A percentile compares a stretch with the other conserved stretches of the same genome.
These are phyloP conservation scores for Verruconis gallopava DNA, from an alignment of 2,329 filamentous ascomycete genomes.

Conservation along the genomic window DNA sequence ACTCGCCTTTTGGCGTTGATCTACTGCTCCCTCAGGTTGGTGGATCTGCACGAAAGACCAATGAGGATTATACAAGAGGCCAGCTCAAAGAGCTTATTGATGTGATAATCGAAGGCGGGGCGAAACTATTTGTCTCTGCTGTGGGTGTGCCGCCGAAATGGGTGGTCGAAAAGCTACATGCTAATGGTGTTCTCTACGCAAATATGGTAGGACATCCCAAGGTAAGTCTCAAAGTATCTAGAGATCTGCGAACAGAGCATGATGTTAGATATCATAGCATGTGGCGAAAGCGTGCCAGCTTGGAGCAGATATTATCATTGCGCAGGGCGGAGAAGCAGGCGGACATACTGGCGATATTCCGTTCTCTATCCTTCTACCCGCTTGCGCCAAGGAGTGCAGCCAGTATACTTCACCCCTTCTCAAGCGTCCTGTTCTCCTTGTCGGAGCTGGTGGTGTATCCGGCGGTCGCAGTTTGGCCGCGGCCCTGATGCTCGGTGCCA, in stretches of 20 bases:
- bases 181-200: constrained; percentile 17
- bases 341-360: constrained; percentile 21
- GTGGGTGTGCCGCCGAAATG: constrained; percentile 21
- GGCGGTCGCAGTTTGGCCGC: constrained; percentile 18
- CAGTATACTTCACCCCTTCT: constrained; percentile 18
- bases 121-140: constrained; percentile 23
- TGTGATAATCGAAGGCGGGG: constrained; percentile 21
- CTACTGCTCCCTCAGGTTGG: constrained; percentile 23
- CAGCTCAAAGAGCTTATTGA: constrained; percentile 20
- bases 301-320: constrained; percentile 19
- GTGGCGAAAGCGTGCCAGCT: constrained; percentile 19
- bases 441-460: constrained; percentile 18
- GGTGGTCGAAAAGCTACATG: constrained; percentile 22
- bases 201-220: constrained; percentile 19
- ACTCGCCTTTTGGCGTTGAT: constrained; percentile 23
- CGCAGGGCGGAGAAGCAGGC: constrained; percentile 20
- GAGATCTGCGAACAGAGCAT: background rate
- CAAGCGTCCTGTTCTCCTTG: constrained; percentile 14
- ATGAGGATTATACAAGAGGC: constrained; percentile 24
- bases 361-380: constrained; percentile 18
- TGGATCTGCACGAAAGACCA: constrained; percentile 21
- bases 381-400: constrained; percentile 17
- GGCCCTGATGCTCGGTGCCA: constrained; percentile 18
- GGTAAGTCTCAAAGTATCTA: too few relatives aligned
- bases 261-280: constrained; percentile 15